phyloP scores from a whole-genome alignment of 106 monocot genomes.

The Allium cepa region DNA sequence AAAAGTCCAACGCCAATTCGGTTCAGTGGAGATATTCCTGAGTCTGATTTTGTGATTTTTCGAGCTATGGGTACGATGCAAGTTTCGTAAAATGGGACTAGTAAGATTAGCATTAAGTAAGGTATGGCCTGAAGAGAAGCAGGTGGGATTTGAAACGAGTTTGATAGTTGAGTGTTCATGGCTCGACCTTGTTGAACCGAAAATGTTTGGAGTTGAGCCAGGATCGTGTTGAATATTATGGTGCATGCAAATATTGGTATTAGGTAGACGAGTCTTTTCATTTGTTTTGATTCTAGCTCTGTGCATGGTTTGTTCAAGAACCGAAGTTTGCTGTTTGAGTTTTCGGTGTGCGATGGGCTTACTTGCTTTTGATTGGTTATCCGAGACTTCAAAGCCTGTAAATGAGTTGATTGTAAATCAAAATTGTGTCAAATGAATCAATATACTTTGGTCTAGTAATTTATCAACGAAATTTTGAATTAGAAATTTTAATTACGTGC shows the following conservation, averaged over 20 bases:
- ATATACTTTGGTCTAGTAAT: too few species aligned
- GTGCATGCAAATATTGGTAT: slow-evolving; percentile 88
- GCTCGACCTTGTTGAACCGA: slow-evolving; percentile 73
- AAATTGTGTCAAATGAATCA: not conserved
- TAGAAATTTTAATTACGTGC: too few species aligned
- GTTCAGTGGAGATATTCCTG: slow-evolving; percentile 70
- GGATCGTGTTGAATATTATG: slow-evolving; percentile 81
- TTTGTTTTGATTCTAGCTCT: slow-evolving; percentile 44
- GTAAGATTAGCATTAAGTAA: slow-evolving; percentile 54
- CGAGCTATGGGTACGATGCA: slow-evolving; percentile 51
- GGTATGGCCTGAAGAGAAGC: slow-evolving; percentile 86
- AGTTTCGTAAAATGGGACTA: slow-evolving; percentile 63
- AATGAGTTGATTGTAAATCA: not conserved
- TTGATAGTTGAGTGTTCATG: slow-evolving; percentile 42
- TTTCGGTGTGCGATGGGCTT: slow-evolving; percentile 36
- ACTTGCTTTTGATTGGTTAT: slow-evolving; percentile 68
- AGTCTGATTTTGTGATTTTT: slow-evolving; percentile 21
- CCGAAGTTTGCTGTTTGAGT: slow-evolving; percentile 14
- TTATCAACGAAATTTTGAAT: too few species aligned
- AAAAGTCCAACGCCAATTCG: slow-evolving; percentile 75
- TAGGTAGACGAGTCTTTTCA: slow-evolving; percentile 64
- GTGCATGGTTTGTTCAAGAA: slow-evolving; percentile 85
- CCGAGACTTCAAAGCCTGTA: slow-evolving; percentile 69
- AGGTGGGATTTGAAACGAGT: slow-evolving; percentile 44
- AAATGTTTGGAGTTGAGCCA: slow-evolving; percentile 88